phyloP scores from a whole-genome alignment of 2,329 filamentous ascomycete species.

The Ascochyta clinopodiicola region DNA sequence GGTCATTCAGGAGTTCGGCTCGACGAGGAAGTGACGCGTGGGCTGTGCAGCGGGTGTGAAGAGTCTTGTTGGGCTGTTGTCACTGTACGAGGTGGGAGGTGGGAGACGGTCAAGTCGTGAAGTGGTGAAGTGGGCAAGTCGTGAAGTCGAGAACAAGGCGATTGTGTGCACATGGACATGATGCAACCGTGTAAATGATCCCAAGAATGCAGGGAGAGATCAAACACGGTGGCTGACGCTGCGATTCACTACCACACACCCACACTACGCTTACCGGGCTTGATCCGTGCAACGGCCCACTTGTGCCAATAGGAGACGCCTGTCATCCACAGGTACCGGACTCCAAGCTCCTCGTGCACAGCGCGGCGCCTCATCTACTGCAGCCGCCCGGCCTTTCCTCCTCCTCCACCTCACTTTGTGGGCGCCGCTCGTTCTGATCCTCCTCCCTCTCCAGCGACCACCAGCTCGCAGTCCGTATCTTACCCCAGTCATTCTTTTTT shows the following conservation, averaged over 20 bases:
- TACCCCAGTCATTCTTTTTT: conserved; percentile 52
- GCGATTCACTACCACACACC: conserved; percentile 4
- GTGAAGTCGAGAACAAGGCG: background rate
- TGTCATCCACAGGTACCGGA: conserved; percentile 30
- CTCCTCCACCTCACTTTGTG: conserved; percentile 44
- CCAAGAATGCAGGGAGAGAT: conserved; percentile 23
- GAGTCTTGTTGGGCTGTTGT: background rate
- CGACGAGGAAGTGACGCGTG: background rate
- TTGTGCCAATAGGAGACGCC: conserved; percentile 29
- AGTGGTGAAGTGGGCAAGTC: no score
- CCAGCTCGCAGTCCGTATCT: conserved; percentile 36
- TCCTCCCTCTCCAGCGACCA: conserved; percentile 27
- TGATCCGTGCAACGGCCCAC: conserved; percentile 32
- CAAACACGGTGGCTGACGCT: conserved; percentile 37
- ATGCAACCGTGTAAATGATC: conserved; percentile 8
- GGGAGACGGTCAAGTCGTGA: no score
- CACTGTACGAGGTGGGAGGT: no score
- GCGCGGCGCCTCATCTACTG: conserved; percentile 43
- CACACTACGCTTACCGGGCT: conserved; percentile 4
- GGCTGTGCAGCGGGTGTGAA: conserved; percentile 8
- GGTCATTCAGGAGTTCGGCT: conserved; percentile 18
- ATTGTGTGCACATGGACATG: background rate
- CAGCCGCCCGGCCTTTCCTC: conserved; percentile 35
- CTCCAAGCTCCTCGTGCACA: conserved; percentile 27
- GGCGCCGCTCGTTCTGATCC: conserved; percentile 41